phyloP scores from a whole-genome alignment of 257 asterid species.

The Fraxinus americana region DNA sequence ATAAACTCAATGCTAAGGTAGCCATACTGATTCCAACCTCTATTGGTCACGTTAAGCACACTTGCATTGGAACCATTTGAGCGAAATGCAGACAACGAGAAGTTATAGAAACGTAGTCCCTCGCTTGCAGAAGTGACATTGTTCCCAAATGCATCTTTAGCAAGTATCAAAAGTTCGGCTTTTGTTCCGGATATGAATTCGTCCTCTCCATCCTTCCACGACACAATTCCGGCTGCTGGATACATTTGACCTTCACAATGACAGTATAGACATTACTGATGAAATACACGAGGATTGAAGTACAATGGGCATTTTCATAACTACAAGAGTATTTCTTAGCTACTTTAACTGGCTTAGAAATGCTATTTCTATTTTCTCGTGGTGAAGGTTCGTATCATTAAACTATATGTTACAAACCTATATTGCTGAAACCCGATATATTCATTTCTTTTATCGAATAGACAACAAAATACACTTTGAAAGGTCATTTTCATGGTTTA shows the following conservation, averaged over 20 bases:
- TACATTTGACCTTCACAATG: constrained; percentile 62
- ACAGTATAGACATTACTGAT: constrained; percentile 4
- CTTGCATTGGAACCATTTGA: constrained; percentile 44
- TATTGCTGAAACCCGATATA: neutral
- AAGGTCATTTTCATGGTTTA: neutral
- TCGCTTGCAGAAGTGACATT: constrained; percentile 55
- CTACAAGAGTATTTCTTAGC: neutral
- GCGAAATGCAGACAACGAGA: constrained; percentile 42
- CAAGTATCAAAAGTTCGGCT: constrained; percentile 60
- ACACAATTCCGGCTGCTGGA: constrained; percentile 66
- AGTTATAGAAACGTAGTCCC: constrained; percentile 41
- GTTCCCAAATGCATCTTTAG: constrained; percentile 91
- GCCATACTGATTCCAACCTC: constrained; percentile 65
- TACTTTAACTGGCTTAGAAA: neutral
- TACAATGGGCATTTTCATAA: neutral
- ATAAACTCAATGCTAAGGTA: constrained; percentile 54
- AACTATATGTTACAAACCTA: neutral
- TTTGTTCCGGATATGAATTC: constrained; percentile 66
- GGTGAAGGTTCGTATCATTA: neutral
- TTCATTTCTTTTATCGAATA: neutral
- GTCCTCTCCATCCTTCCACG: constrained; percentile 58
- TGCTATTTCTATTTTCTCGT: neutral
- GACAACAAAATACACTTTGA: neutral
- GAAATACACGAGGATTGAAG: neutral
- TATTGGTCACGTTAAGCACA: constrained; percentile 42